Evolutionary conservation across 345 rosid species (phyloP).

Genomic region (Nasturtium officinale): DNA sequence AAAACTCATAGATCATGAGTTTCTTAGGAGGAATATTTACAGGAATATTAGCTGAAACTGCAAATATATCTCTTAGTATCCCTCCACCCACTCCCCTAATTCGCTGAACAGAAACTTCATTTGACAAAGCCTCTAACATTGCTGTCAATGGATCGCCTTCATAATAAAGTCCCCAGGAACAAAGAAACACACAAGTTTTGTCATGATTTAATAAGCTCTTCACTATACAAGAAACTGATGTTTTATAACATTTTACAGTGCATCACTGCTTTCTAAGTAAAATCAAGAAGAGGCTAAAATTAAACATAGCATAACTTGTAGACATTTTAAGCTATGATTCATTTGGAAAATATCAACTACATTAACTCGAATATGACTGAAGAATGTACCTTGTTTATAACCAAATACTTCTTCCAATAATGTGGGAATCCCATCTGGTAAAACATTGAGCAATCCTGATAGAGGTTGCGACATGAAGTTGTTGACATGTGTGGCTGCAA

Average conservation of each 20-base stretch:
- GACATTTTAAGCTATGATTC: neutral
- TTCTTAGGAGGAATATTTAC: conserved; percentile 47
- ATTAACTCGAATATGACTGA: conserved; percentile 13
- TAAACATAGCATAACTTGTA: neutral
- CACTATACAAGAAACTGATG: neutral
- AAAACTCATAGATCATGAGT: no score
- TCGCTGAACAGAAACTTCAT: no score
- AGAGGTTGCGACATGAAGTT: conserved; percentile 51
- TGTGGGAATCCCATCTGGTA: conserved; percentile 47
- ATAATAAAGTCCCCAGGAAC: neutral
- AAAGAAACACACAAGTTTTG: conserved; percentile 11
- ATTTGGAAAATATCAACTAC: neutral
- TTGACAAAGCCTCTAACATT: conserved; percentile 29
- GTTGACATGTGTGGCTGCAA: conserved; percentile 51
- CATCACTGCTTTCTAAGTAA: neutral
- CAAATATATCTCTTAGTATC: conserved; percentile 36
- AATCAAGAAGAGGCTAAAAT: neutral
- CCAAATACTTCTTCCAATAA: conserved; percentile 44
- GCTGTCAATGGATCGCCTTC: conserved; percentile 47
- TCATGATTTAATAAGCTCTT: neutral
- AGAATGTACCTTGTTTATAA: conserved; percentile 49
- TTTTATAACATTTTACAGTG: conserved; percentile 1
- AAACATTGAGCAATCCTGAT: conserved; percentile 45
- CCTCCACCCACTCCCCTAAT: no score
- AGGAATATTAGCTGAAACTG: conserved; percentile 40